These are phyloP conservation scores for Monosporascus cannonballus DNA, from an alignment of 2,329 filamentous ascomycete genomes.

Conservation along the genomic window DNA sequence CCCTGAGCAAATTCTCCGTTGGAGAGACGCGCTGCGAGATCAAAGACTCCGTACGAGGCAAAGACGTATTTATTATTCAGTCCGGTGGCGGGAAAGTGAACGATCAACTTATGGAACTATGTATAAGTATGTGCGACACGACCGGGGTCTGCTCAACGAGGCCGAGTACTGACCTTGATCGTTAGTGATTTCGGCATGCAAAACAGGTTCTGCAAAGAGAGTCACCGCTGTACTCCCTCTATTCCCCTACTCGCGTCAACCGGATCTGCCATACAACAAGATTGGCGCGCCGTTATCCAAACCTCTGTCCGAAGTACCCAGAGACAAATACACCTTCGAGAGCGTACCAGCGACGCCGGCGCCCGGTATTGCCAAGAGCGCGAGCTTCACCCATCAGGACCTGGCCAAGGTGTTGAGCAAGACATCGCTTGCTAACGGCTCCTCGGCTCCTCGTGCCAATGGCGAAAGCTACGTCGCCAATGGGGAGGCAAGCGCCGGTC, in stretches of 20 bases:
- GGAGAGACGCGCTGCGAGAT: constrained; percentile 96
- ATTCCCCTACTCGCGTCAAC: constrained; percentile 95
- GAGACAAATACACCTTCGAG: constrained; percentile 77
- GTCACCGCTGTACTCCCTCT: constrained; percentile 92
- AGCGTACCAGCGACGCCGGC: constrained; percentile 83
- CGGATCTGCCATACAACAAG: constrained; percentile 96
- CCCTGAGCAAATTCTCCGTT: constrained; percentile 87
- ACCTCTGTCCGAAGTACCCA: constrained; percentile 44
- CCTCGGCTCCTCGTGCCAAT: constrained; percentile 21
- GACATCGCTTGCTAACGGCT: constrained; percentile 51
- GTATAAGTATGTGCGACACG: constrained; percentile 55
- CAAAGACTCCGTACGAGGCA: constrained; percentile 90
- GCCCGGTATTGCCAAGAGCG: constrained; percentile 62
- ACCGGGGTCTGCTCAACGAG: background rate
- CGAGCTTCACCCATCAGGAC: constrained; percentile 62
- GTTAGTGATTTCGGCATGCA: constrained; percentile 85
- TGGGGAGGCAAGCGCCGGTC: constrained; percentile 26
- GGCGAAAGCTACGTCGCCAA: constrained; percentile 26
- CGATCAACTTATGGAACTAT: constrained; percentile 91
- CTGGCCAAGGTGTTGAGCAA: constrained; percentile 70
- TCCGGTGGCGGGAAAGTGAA: constrained; percentile 90
- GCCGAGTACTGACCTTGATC: constrained; percentile 11
- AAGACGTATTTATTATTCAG: constrained; percentile 98
- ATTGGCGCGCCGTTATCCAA: constrained; percentile 80
- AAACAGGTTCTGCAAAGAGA: constrained; percentile 82